Evolutionary conservation across 2,329 filamentous ascomycete genomes (phyloP).

Genomic region (Venturia carpophila): DNA sequence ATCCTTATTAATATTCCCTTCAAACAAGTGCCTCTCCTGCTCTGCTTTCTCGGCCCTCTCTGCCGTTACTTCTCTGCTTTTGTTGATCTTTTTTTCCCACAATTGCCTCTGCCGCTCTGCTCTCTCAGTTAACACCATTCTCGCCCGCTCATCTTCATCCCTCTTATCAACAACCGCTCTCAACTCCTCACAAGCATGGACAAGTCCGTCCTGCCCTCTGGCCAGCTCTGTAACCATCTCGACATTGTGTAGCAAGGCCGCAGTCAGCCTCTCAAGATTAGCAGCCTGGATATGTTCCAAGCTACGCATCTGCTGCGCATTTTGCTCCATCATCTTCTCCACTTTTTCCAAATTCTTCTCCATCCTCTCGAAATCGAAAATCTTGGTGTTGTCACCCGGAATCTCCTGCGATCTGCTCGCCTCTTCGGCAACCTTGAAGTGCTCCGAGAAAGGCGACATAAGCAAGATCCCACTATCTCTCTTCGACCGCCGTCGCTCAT

Average conservation of each 20-base stretch:
- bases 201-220: conserved; percentile 11
- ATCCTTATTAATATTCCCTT: not conserved
- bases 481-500: conserved; percentile 12
- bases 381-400: not conserved
- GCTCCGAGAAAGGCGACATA: conserved; percentile 5
- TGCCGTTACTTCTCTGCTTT: not conserved
- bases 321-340: conserved; percentile 16
- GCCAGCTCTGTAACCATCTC: conserved; percentile 14
- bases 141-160: not conserved
- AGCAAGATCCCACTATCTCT: conserved; percentile 16
- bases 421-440: not conserved
- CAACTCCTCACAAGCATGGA: conserved; percentile 14
- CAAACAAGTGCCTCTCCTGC: not conserved
- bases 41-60: not conserved
- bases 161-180: not conserved
- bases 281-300: conserved; percentile 15
- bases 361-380: conserved; percentile 15
- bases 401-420: no score
- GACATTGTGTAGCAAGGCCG: conserved; percentile 9
- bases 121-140: not conserved
- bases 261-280: conserved; percentile 17
- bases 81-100: not conserved
- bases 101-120: conserved; percentile 2
- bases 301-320: conserved; percentile 15
- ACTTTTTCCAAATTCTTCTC: conserved; percentile 15